Evolutionary conservation across 2,329 filamentous ascomycete species (phyloP).

Genomic region (Cercospora nicotianae): DNA sequence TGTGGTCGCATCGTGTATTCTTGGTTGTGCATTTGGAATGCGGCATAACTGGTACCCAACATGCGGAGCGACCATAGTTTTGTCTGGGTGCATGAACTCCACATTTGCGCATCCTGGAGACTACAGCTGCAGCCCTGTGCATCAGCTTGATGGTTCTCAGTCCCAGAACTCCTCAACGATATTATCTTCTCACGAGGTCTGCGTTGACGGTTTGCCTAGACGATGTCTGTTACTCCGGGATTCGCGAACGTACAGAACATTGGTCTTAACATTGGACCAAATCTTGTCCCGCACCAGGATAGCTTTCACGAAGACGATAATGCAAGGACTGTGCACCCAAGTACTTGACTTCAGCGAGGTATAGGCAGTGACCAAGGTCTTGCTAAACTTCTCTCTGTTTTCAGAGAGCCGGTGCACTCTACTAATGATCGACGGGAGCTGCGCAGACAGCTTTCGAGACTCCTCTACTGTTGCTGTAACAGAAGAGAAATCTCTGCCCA

Average conservation of each 20-base stretch:
- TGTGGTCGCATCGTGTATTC: neutral
- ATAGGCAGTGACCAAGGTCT: neutral
- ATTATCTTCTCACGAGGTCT: neutral
- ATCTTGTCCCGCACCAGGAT: neutral
- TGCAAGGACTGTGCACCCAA: neutral
- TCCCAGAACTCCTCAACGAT: neutral
- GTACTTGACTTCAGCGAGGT: neutral
- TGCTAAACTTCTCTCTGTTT: no score
- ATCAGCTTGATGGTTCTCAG: neutral
- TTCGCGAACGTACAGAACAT: neutral
- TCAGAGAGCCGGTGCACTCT: neutral
- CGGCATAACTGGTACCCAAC: neutral
- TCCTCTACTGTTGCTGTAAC: neutral
- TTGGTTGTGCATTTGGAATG: neutral
- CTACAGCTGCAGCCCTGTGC: neutral
- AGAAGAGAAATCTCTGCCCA: neutral
- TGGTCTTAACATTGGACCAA: neutral
- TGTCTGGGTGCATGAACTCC: neutral
- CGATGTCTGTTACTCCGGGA: neutral
- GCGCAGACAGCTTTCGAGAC: neutral
- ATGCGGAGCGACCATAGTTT: neutral
- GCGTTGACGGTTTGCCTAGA: neutral
- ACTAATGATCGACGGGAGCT: neutral
- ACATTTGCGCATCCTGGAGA: neutral
- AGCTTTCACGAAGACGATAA: neutral